Percentiles rank a stretch among this genome's conserved stretches.
These are phyloP conservation scores for Tremella mesenterica DNA, from an alignment of 768 basidiomycete species.

Conservation along the genomic window DNA sequence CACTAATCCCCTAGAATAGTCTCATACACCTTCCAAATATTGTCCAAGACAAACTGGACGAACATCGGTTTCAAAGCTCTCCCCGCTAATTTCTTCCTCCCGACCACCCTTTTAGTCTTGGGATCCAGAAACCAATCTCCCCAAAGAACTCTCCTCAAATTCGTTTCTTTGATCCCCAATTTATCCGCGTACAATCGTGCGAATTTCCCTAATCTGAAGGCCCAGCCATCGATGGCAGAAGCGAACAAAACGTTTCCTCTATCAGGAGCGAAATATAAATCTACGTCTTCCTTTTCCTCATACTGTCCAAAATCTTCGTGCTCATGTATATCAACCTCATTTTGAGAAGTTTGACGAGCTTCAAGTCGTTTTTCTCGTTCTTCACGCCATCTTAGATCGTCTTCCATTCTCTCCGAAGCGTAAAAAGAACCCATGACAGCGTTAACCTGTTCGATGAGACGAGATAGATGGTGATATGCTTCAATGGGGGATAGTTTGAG, in stretches of 20 bases:
- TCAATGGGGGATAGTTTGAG: constrained; percentile 82
- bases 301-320: constrained; percentile 50
- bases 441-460: constrained; percentile 92
- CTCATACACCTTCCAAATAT: constrained; percentile 95
- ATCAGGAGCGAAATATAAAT: constrained; percentile 93
- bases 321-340: constrained; percentile 46
- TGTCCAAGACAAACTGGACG: constrained; percentile 93
- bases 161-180: constrained; percentile 79
- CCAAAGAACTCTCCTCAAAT: constrained; percentile 80
- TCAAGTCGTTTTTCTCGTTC: constrained; percentile 75
- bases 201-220: constrained; percentile 87
- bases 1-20: constrained; percentile 80
- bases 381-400: constrained; percentile 88
- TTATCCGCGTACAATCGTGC: constrained; percentile 85
- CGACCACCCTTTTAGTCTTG: constrained; percentile 86
- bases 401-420: constrained; percentile 91
- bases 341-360: constrained; percentile 51
- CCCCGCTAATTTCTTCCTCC: constrained; percentile 74
- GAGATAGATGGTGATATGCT: constrained; percentile 86
- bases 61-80: constrained; percentile 85
- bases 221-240: constrained; percentile 94
- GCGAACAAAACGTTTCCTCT: constrained; percentile 94
- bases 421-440: constrained; percentile 97
- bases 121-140: constrained; percentile 96
- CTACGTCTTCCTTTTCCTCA: constrained; percentile 93